Base-by-base conservation (phyloP, 805 yeast genomes). In the Yarrowia sp. region DNA sequence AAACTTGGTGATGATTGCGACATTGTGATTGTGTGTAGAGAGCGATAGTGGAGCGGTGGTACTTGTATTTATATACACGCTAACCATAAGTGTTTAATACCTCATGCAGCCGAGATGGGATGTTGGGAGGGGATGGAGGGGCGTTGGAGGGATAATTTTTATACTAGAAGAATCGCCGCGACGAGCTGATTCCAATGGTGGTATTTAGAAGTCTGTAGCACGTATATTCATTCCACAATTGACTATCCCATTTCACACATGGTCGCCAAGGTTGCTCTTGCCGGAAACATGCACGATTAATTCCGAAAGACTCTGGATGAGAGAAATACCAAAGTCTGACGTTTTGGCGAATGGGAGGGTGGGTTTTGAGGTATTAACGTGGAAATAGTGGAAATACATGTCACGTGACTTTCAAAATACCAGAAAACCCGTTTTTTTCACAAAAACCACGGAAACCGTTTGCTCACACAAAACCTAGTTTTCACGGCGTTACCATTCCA, bases 211-310 rank as follows among this genome's bases (percentile, higher is more conserved):
- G 2, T 33, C n/a, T 8, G 2, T 8, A 36, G 4, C 18, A 1
- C n/a, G 8, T 14, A 31, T 48, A 11, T 15, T 18, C n/a, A 8
- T 11, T 3, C 3, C 33, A 8, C 58, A 51, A 51, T 51, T 18
- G 57, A 15, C 31, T 8, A 11, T 13, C 13, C 41, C 13, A 5
- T 5, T 9, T 48, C 17, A 3, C 3, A 9, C 31, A 14, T 14
- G n/a, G 4, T 7, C 43, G 58, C 58, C 58, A 51, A 51, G 58
- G 58, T 51, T 51, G 58, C 58, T 51, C 58, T 36, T 51, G 58
- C 58, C 58, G 58, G 43, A 51, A 51, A 51, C 38, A 51, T 51
- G 58, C 58, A 51, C 33, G 35, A 36, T 51, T 51, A 48, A 13
- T 33, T 48, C 55, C 55, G 55, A 35, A 48, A 45, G 38, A 31